A percentile compares a stretch with the other conserved stretches of the same genome.
These are phyloP conservation scores for Clarkia xantiana DNA, from an alignment of 345 rosid species.

Conservation along the genomic window DNA sequence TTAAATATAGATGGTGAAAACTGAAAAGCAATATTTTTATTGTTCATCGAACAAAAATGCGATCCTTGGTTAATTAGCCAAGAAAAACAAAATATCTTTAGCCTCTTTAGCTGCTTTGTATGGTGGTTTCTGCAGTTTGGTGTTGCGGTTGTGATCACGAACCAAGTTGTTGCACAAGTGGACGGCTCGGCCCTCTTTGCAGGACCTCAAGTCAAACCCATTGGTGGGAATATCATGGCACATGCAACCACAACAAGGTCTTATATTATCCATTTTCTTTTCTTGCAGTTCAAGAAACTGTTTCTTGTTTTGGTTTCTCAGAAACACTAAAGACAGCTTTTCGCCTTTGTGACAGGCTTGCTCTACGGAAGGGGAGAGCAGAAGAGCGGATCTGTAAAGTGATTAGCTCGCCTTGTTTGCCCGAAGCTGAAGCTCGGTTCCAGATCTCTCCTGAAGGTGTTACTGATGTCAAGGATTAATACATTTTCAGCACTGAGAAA, in stretches of 20 bases:
- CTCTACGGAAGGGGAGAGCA: constrained; percentile 86
- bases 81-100: too few species aligned
- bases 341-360: constrained; percentile 32
- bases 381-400: constrained; percentile 96
- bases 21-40: too few species aligned
- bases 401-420: constrained; percentile 87
- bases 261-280: background rate
- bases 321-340: background rate
- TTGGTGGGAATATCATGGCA: constrained; percentile 96
- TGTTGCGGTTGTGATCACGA: constrained; percentile 85
- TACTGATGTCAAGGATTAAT: constrained; percentile 55
- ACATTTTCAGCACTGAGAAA: background rate
- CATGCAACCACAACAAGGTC: constrained; percentile 98
- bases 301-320: background rate
- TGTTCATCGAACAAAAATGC: too few species aligned
- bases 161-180: constrained; percentile 98
- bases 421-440: constrained; percentile 90
- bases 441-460: constrained; percentile 82
- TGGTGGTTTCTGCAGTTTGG: constrained; percentile 45
- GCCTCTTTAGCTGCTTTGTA: background rate
- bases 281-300: too few species aligned
- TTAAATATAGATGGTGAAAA: too few species aligned
- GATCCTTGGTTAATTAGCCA: too few species aligned
- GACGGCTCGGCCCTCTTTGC: constrained; percentile 92
- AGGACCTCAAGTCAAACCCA: constrained; percentile 96